These are phyloP conservation scores for Avena insularis DNA, from an alignment of 176 grass and related monocot genomes.

Conservation along the genomic window DNA sequence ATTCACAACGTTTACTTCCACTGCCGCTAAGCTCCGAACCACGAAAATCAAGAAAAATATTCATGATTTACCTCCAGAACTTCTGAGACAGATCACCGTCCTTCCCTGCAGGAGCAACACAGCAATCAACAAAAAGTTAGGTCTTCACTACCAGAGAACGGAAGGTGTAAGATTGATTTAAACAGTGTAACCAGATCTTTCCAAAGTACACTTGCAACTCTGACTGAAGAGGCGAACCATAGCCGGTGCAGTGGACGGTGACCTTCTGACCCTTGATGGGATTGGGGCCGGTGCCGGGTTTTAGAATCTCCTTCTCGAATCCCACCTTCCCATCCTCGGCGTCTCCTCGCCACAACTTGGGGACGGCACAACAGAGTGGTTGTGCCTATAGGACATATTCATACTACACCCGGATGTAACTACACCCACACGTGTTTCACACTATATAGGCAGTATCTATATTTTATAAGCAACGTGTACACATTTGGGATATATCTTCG, in stretches of 20 bases:
- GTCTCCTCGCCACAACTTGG: constrained; percentile 8
- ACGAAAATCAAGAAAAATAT: constrained; percentile 21
- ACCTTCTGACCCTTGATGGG: constrained; percentile 89
- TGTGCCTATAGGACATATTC: background rate
- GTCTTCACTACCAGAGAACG: background rate
- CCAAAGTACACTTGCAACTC: background rate
- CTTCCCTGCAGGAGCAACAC: constrained; percentile 64
- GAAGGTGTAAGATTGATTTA: background rate
- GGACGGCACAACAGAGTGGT: background rate
- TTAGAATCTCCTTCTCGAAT: constrained; percentile 80
- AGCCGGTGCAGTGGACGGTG: constrained; percentile 98
- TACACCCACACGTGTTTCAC: too few relatives aligned
- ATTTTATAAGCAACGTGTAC: background rate
- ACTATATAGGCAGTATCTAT: too few relatives aligned
- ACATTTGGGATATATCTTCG: too few relatives aligned
- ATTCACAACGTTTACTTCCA: background rate
- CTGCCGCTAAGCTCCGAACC: background rate
- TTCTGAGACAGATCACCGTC: constrained; percentile 85
- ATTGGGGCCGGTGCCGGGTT: constrained; percentile 68
- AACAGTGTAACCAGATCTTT: background rate
- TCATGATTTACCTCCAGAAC: constrained; percentile 80
- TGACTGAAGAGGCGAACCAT: constrained; percentile 50
- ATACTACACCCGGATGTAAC: too few relatives aligned
- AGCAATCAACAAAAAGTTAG: constrained; percentile 31
- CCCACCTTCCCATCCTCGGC: constrained; percentile 55